Evolutionary conservation across 2,329 filamentous ascomycete species (phyloP), one percentile per base, ranked within the genome.

Genomic region (Claviceps lovelessii): DNA sequence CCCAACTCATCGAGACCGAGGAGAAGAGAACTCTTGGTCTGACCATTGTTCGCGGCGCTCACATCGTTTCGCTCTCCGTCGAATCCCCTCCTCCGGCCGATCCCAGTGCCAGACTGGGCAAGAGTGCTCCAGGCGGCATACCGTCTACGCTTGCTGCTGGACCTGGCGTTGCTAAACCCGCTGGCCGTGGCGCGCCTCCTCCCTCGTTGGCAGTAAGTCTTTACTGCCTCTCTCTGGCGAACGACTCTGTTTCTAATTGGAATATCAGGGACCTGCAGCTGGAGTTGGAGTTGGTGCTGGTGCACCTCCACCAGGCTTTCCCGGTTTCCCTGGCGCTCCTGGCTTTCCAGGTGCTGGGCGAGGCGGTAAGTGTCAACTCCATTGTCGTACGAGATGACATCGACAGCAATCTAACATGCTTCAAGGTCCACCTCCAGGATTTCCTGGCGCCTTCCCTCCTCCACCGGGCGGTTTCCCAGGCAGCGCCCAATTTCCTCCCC

Each of bases 1-100:
- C 80, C 59, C 80, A 86, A 66, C 80, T 86, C 51, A 79, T 95
- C 63, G 90, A 96, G 73, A 83, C 86, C 15, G 91, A 98, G 73
- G 93, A 97, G 75, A 97, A 97, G 79, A 86, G 93, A 65, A 95
- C 90, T n/a, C 81, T 98, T 41, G 93, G 93, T 56, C 78, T 98
- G 60, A 90, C 88, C 19, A 98, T 98, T 63, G 82, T 98, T 59
- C 89, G 93, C 64, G 93, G 93, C 65, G 89, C 90, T 55, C 87
- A 95, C 63, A 93, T 98, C 59, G 88, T 98, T 59, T 95, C 90
- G 28, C 81, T 95, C 58, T 95, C 91, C 9, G 90, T 96, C 59
- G 94, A 98, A 67, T 94, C 91, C 56, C 91, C 93, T 54, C 93
- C 93, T 49, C 91, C 94, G 10, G 88, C 90, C 64, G 93, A 98